Evolutionary conservation across 805 yeast genomes (phyloP).

Genomic region (Hyphopichia homilentoma): DNA sequence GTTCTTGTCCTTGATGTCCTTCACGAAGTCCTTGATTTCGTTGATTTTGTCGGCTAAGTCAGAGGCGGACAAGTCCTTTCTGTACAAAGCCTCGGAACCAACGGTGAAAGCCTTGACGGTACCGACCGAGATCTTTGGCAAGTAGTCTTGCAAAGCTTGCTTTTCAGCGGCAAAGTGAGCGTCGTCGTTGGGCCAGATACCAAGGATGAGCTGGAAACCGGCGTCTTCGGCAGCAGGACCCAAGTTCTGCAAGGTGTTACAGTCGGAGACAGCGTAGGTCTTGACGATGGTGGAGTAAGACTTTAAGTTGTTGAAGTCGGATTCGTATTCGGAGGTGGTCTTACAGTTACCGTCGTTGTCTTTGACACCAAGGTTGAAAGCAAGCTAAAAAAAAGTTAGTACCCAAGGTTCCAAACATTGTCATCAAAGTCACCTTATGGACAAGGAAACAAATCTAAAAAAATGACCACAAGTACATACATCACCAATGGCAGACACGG

Average conservation of each 20-base stretch:
- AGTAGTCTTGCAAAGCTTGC: conserved; percentile 61
- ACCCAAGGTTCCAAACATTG: conserved; percentile 1
- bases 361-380: conserved; percentile 84
- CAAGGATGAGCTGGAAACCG: conserved; percentile 74
- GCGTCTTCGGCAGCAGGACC: conserved; percentile 84
- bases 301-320: conserved; percentile 60
- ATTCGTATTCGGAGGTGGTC: conserved; percentile 60
- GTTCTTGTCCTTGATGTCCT: conserved; percentile 66
- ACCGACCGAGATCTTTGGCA: conserved; percentile 67
- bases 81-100: conserved; percentile 94
- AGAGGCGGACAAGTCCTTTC: conserved; percentile 76
- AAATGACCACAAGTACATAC: conserved; percentile 21
- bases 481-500: conserved; percentile 58
- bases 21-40: conserved; percentile 57
- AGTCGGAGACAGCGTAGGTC: conserved; percentile 90
- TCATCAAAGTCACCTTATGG: conserved; percentile 1
- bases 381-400: conserved; percentile 40
- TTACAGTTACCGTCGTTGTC: conserved; percentile 76
- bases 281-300: conserved; percentile 64
- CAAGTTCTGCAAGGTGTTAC: conserved; percentile 79
- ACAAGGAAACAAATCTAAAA: conserved; percentile 1
- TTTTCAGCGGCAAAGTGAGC: conserved; percentile 73
- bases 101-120: conserved; percentile 78
- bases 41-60: conserved; percentile 67
- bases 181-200: conserved; percentile 93